Base-by-base conservation (phyloP, 495 filamentous ascomycete genomes). In the Aspergillus affinis region DNA sequence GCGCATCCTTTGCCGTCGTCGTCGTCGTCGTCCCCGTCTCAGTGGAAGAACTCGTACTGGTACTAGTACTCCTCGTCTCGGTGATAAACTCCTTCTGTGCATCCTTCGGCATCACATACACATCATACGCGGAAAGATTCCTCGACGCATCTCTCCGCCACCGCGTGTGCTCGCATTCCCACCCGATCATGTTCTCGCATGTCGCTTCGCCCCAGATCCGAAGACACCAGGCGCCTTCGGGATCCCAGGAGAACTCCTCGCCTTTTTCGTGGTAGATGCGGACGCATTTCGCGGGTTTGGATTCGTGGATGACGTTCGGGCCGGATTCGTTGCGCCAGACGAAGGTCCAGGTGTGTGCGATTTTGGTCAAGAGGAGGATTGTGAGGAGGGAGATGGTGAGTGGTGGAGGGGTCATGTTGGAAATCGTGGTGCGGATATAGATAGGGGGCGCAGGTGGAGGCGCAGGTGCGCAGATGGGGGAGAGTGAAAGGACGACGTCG, bases 151-250 rank as follows among this genome's bases (percentile, higher is more conserved):
- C 4, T 18, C 61, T 41, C 9, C 23, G 30, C 63, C 63, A 65
- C 7, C 17, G 0, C 13, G 20, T 20, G 18, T 59, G 55, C 2
- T 59, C 51, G 29, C 63, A 65, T 1, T 55, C 18, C 19, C 51
- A 51, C 2, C 63, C 63, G 48, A 58, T 54, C 19, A 27, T 52
- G 23, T 13, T 36, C 19, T 55, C 19, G 46, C 63, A 65, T 4
- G 18, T 13, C 20, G 58, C 0, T 4, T 65, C 59, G 13, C 32
- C 10, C 49, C 57, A 65, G 27, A 61, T 61, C 10, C 54, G 47
- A 7, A 65, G 36, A 48, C 59, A 65, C 59, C 59, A 65, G 47
- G 52, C 44, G 18, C 63, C 63, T 17, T 65, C 63, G 6, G 63
- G 63, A 52, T 59, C 59, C 10, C 44, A 65, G 21, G 55, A 61